These are phyloP conservation scores for Colletotrichum echinochloae DNA, from an alignment of 2,329 filamentous ascomycete species.

Conservation along the genomic window DNA sequence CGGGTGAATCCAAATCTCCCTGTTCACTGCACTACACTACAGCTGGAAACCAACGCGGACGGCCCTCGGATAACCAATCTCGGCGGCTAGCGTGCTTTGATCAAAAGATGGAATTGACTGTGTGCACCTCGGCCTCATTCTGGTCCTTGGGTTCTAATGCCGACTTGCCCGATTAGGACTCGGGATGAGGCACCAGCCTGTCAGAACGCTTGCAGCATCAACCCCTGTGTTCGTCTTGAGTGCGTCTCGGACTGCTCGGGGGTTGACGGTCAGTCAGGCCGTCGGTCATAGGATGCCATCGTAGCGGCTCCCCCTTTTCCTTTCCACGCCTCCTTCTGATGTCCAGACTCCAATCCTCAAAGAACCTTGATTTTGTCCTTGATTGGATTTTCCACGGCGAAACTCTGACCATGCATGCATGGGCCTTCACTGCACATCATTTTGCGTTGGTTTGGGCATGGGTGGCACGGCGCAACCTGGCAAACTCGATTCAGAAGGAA, in stretches of 20 bases:
- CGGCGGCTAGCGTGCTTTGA: slow-evolving; percentile 9
- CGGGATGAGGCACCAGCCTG: slow-evolving; percentile 35
- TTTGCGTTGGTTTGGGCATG: slow-evolving; percentile 36
- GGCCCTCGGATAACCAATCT: slow-evolving; percentile 5
- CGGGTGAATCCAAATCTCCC: background rate
- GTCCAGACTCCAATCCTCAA: background rate
- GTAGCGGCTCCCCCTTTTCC: background rate
- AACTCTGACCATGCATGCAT: slow-evolving; percentile 26
- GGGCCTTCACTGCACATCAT: slow-evolving; percentile 34
- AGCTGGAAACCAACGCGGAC: background rate
- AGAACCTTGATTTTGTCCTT: slow-evolving; percentile 1
- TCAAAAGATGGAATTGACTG: background rate
- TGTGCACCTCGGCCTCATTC: background rate
- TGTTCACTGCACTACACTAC: background rate
- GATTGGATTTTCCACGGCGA: slow-evolving; percentile 16
- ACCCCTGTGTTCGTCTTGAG: slow-evolving; percentile 26
- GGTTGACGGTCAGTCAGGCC: slow-evolving; percentile 4
- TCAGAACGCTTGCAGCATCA: slow-evolving; percentile 25
- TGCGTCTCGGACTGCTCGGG: slow-evolving; percentile 26
- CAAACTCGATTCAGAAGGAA: background rate
- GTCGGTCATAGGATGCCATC: background rate
- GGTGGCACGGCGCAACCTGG: slow-evolving; percentile 31
- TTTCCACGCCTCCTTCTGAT: background rate
- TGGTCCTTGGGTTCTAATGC: slow-evolving; percentile 2
- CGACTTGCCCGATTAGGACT: slow-evolving; percentile 39